These are phyloP conservation scores for Corchorus olitorius DNA, from an alignment of 345 rosid species.

Conservation along the genomic window DNA sequence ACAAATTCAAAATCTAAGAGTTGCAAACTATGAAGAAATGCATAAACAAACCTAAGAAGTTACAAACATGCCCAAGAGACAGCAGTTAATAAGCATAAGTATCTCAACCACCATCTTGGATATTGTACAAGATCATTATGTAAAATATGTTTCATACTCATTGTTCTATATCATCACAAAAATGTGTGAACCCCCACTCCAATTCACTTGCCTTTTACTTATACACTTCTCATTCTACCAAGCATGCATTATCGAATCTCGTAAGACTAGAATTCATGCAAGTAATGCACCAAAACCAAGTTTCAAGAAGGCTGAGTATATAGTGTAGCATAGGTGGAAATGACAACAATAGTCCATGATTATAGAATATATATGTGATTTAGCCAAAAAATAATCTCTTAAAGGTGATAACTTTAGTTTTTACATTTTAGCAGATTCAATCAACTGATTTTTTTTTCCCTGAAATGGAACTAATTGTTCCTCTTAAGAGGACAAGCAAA, in stretches of 20 bases:
- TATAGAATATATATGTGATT: too few relatives aligned
- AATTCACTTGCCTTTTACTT: background rate
- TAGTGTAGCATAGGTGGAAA: too few relatives aligned
- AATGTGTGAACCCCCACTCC: background rate
- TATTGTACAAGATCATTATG: background rate
- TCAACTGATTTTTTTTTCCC: background rate
- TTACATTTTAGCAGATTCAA: constrained; percentile 8
- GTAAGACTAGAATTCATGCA: background rate
- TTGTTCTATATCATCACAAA: background rate
- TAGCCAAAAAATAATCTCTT: background rate
- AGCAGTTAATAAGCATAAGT: background rate
- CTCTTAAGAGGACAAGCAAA: constrained; percentile 1
- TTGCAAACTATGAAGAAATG: background rate
- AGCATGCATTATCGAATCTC: background rate
- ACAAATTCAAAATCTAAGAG: background rate
- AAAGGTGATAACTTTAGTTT: background rate
- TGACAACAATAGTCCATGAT: too few relatives aligned
- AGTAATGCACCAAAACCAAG: background rate
- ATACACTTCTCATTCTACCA: background rate
- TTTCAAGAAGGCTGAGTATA: background rate
- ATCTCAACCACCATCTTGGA: background rate
- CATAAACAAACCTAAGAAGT: background rate
- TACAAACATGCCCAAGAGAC: background rate
- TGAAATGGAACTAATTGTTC: background rate
- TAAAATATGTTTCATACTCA: background rate